Evolutionary conservation across 2,329 filamentous ascomycete genomes (phyloP).

Genomic region (Stagonosporopsis chrysanthemi): DNA sequence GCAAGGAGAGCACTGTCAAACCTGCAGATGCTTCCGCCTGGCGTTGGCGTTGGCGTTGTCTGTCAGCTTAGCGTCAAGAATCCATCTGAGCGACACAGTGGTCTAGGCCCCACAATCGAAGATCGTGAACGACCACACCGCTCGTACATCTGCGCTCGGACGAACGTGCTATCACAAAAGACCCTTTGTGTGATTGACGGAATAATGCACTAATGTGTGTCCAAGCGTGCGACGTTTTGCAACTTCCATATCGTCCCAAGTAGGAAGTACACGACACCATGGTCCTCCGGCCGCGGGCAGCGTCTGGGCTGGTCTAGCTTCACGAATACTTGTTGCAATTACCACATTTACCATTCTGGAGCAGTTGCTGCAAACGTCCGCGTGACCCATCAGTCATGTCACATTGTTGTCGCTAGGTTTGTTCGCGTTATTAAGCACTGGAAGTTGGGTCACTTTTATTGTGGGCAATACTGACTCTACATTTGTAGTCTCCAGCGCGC

Average conservation of each 20-base stretch:
- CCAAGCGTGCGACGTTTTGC: slow-evolving; percentile 3
- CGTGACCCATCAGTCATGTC: background rate
- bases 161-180: background rate
- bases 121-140: slow-evolving; percentile 8
- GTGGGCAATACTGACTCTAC: background rate
- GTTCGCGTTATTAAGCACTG: background rate
- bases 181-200: slow-evolving; percentile 4
- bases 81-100: slow-evolving; percentile 6
- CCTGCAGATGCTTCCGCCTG: slow-evolving; percentile 10
- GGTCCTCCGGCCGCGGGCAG: background rate
- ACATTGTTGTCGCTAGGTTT: background rate
- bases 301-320: slow-evolving; percentile 13
- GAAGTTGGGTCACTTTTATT: background rate
- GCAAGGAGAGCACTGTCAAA: slow-evolving; percentile 3
- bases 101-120: slow-evolving; percentile 19
- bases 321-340: background rate
- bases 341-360: background rate
- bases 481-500: background rate
- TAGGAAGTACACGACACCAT: slow-evolving; percentile 16
- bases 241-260: slow-evolving; percentile 6
- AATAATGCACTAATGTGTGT: background rate
- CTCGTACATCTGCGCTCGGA: slow-evolving; percentile 2
- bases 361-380: background rate
- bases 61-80: slow-evolving; percentile 14
- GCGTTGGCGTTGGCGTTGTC: slow-evolving; percentile 11